Evolutionary conservation across 192 early-diverging fungal genomes (phyloP), one percentile per base, ranked within the genome.

Genomic region (Entrophospora sp.): DNA sequence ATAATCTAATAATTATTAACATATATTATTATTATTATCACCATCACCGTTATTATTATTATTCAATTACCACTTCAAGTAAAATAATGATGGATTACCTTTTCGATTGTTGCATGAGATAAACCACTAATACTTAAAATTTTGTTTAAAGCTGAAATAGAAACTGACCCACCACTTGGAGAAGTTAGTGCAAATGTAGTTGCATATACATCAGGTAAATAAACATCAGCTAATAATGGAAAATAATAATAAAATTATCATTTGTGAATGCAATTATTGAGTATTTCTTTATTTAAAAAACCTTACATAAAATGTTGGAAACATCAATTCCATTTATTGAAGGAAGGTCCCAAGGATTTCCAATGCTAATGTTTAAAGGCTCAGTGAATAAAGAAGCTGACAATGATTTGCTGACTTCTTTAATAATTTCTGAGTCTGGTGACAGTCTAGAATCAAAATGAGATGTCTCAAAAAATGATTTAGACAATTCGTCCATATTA

Each of bases 191-290:
- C 66, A 58, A 79, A 83, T 2, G 80, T 78, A 14, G 74, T 72
- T 14, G 71, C 56, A 42, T 81, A 83, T 16, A 79, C 72, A 12
- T 68, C 56, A 18, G 82, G 80, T 40, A 84, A 64, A 8, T 27
- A 28, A 16, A 84, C 66, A 25, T 81, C 79, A 48, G 70, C 78
- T 79, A 53, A 22, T 30, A 27, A 66, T 27, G n/a, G n/a, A n/a
- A n/a, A n/a, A 38, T 34, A 13, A 35, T 22, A 42, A 31, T 31
- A 20, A 28, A 31, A 42, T 14, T 36, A 22, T 51, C 13, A 36
- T n/a, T n/a, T n/a, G n/a, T n/a, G n/a, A n/a, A 25, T 18, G 12
- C 6, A 24, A 48, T 18, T 14, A 7, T 57, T 35, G 13, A 57
- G 20, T 30, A 32, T 8, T 13, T 1, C 1, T 24, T 36, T 34